A percentile compares a stretch with the other conserved stretches of the same genome.
phyloP scores from a whole-genome alignment of 2,329 filamentous ascomycete species.

The Aspergillus fischeri region DNA sequence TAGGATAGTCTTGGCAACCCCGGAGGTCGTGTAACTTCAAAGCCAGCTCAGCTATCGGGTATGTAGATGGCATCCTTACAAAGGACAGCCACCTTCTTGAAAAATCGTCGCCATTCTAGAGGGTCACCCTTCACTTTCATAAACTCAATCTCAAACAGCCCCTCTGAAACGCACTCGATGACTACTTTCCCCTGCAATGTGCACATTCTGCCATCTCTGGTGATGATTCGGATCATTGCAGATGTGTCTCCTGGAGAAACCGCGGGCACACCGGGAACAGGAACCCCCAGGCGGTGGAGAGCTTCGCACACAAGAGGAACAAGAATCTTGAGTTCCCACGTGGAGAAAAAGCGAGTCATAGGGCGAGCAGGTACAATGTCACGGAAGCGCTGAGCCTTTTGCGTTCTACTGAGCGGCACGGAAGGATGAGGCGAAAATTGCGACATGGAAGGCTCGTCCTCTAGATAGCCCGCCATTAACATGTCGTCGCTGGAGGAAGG shows the following conservation, averaged over 20 bases:
- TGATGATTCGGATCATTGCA: constrained; percentile 67
- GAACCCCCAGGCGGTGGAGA: constrained; percentile 79
- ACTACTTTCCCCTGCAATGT: constrained; percentile 42
- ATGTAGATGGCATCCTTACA: constrained; percentile 80
- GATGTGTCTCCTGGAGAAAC: constrained; percentile 51
- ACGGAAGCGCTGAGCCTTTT: constrained; percentile 79
- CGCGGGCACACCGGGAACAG: constrained; percentile 51
- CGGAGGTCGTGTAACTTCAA: not conserved
- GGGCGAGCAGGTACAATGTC: constrained; percentile 87
- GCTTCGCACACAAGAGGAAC: constrained; percentile 76
- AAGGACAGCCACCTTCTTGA: constrained; percentile 87
- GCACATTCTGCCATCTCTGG: constrained; percentile 53
- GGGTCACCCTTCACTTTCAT: constrained; percentile 95
- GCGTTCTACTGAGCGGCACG: constrained; percentile 79
- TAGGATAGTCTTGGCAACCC: not conserved
- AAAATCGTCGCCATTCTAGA: constrained; percentile 91
- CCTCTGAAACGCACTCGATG: constrained; percentile 46
- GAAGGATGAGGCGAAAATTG: constrained; percentile 80
- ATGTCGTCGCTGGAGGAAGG: constrained; percentile 31
- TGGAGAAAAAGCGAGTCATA: constrained; percentile 88
- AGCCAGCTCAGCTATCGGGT: constrained; percentile 40
- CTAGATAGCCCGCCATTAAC: constrained; percentile 60
- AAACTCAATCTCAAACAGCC: constrained; percentile 80
- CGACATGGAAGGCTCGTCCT: constrained; percentile 75
- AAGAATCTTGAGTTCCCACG: constrained; percentile 68